These are phyloP conservation scores for Kluyveromyces sp. DNA, from an alignment of 1,139 yeast species.

Conservation along the genomic window DNA sequence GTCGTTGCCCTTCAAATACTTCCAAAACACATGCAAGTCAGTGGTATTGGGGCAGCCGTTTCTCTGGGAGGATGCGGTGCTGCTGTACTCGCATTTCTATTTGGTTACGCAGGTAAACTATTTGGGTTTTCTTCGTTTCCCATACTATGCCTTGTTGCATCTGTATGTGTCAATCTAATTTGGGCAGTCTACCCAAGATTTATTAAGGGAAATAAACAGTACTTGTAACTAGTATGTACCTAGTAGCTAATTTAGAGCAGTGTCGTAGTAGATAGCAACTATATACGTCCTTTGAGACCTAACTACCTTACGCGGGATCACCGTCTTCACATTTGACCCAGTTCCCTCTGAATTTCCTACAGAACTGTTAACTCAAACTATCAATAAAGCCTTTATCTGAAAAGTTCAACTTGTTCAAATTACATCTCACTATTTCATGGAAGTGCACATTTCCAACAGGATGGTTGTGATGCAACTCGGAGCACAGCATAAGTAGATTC, in stretches of 20 bases:
- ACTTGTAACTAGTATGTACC: slow-evolving; percentile 9
- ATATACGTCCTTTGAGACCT: too few species aligned
- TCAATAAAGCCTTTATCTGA: not conserved
- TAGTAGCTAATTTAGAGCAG: too few species aligned
- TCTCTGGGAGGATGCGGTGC: slow-evolving; percentile 81
- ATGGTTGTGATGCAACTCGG: too few species aligned
- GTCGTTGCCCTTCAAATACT: slow-evolving; percentile 56
- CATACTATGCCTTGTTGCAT: slow-evolving; percentile 24
- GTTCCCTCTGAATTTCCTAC: too few species aligned
- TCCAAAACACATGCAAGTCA: slow-evolving; percentile 55
- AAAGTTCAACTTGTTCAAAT: not conserved
- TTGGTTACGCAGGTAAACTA: slow-evolving; percentile 41
- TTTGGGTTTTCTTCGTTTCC: slow-evolving; percentile 30
- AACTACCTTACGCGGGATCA: too few species aligned
- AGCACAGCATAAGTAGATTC: too few species aligned
- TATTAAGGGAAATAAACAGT: slow-evolving; percentile 18
- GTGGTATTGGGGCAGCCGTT: slow-evolving; percentile 69
- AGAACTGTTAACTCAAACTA: too few species aligned
- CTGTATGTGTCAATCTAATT: slow-evolving; percentile 24
- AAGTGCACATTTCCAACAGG: too few species aligned
- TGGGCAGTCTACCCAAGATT: slow-evolving; percentile 32
- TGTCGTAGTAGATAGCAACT: too few species aligned
- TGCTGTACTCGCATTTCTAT: slow-evolving; percentile 58
- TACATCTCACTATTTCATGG: too few species aligned
- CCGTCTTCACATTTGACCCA: too few species aligned